Conservation (phyloP, 208 protist species). For the Leishmania martiniquensis region DNA sequence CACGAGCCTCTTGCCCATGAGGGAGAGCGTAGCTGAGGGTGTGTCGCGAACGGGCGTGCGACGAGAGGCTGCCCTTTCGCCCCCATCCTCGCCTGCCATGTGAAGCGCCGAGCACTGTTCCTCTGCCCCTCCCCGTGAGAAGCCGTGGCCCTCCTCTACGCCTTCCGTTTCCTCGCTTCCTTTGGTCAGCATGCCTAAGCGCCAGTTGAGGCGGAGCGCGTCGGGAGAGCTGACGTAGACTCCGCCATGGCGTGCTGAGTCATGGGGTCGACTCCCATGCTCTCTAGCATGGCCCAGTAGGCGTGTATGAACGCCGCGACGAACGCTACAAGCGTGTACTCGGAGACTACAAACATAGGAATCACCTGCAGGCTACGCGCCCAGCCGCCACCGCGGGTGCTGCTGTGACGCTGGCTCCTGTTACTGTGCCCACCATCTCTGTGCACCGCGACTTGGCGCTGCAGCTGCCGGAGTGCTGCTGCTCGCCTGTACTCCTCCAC, state of each 20-base stretch:
- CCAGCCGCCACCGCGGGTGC: conserved; percentile 3
- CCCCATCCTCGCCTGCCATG: not conserved
- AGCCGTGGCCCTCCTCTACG: not conserved
- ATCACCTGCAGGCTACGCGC: conserved; percentile 30
- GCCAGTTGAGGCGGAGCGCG: not conserved
- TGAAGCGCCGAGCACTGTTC: not conserved
- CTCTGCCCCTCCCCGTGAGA: not conserved
- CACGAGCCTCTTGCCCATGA: too few species aligned
- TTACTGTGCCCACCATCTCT: not conserved
- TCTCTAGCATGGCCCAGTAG: conserved; percentile 61
- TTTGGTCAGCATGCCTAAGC: not conserved
- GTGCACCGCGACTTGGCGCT: conserved; percentile 9
- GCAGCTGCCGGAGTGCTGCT: conserved; percentile 31
- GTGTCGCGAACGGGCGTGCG: not conserved
- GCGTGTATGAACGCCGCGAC: conserved; percentile 52
- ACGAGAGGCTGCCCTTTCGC: not conserved
- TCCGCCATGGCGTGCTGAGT: conserved; percentile 4
- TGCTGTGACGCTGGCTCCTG: too few species aligned
- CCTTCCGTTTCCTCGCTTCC: not conserved
- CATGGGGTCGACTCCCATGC: conserved; percentile 43
- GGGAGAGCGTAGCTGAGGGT: not conserved
- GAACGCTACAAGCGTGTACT: conserved; percentile 48
- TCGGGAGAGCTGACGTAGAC: not conserved
- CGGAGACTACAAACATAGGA: conserved; percentile 46
- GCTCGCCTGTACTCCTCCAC: conserved; percentile 39